Evolutionary conservation across 495 filamentous ascomycete species (phyloP), one percentile per base, ranked within the genome.

Genomic region (Trichoderma parareesei): DNA sequence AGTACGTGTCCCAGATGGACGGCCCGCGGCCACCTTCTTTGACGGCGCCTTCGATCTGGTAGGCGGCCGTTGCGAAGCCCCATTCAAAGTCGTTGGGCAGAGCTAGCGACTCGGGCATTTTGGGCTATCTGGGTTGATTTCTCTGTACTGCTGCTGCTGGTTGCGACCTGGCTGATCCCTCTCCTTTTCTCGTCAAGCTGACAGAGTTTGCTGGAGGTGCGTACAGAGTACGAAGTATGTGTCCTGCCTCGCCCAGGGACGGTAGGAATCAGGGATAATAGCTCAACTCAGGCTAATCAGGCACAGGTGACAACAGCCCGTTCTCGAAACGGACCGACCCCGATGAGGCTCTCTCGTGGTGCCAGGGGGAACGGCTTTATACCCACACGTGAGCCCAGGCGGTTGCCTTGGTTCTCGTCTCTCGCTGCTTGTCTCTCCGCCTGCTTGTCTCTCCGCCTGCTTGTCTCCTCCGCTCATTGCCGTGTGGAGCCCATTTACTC

Each of bases 51-150:
- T 83, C 81, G 53, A 82, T 80, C 62, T 83, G 78, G 37, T 70
- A 68, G 44, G 81, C 77, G 38, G 78, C 79, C 4, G 77, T 77
- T 14, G 82, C 82, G 59, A 81, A 76, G 3, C 82, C 82, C 71
- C 81, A 83, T 14, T 79, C 65, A 60, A 84, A 84, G 61, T 81
- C 78, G 43, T 62, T 46, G 14, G 69, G 70, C 18, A 72, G 60
- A 40, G 68, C 64, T 57, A 57, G 53, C 53, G 53, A 57, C 33
- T 57, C 53, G 53, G 53, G 14, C 53, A 57, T 57, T 57, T 33
- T 57, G 53, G 9, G 27, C 6, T 57, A 35, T 57, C 27, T 41
- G 27, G 27, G 27, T 27, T 27, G 27, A 27, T 27, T 27, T 27
- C 27, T 27, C 27, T 27, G 27, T 27, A 27, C 27, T 27, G 40